These are phyloP conservation scores for Dysphania ambrosioides DNA, from an alignment of 148 eudicot genomes.

Conservation along the genomic window DNA sequence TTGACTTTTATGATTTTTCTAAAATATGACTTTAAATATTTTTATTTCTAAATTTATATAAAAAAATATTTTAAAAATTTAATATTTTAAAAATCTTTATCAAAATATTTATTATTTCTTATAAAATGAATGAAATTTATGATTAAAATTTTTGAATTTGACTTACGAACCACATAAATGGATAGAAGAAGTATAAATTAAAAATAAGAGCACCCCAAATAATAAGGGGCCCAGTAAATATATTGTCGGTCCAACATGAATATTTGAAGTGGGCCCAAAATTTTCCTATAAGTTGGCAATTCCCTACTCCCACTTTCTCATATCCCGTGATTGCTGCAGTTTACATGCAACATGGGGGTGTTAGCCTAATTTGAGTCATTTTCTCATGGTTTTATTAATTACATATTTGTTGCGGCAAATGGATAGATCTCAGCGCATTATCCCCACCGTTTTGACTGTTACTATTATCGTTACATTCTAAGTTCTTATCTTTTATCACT, in stretches of 20 bases:
- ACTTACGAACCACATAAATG: too few species aligned
- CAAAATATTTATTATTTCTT: too few species aligned
- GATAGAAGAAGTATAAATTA: background rate
- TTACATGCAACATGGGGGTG: slow-evolving; percentile 1
- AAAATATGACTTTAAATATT: too few species aligned
- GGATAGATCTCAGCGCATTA: background rate
- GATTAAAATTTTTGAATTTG: too few species aligned
- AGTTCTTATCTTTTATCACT: slow-evolving; percentile 5
- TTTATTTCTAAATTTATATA: too few species aligned
- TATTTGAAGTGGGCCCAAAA: background rate
- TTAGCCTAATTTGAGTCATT: slow-evolving; percentile 8
- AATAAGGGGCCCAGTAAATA: background rate
- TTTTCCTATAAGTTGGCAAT: slow-evolving; percentile 15
- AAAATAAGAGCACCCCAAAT: too few species aligned
- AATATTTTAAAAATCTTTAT: too few species aligned
- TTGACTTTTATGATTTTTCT: too few species aligned
- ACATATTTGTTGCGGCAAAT: slow-evolving; percentile 5
- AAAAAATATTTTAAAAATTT: too few species aligned
- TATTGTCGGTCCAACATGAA: slow-evolving; percentile 11
- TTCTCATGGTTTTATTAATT: background rate
- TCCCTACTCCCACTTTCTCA: background rate
- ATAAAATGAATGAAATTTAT: too few species aligned
- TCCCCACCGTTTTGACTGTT: slow-evolving; percentile 5
- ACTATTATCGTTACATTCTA: background rate
- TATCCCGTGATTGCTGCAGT: background rate